Evolutionary conservation across 2,329 filamentous ascomycete genomes (phyloP), one percentile per base, ranked within the genome.

Genomic region (Exophiala viscosa): DNA sequence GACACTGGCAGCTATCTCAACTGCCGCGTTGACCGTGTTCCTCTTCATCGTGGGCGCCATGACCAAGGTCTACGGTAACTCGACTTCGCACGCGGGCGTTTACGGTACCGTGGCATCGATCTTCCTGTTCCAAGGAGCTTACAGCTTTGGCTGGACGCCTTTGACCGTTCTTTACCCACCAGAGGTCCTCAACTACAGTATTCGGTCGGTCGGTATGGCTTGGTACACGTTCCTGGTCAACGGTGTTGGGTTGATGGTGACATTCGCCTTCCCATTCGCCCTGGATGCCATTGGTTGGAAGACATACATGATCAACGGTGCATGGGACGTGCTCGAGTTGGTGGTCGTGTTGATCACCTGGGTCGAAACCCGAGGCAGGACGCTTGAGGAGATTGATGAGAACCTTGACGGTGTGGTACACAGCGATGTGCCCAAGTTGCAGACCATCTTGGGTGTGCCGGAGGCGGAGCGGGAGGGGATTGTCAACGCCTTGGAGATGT

Each of bases 31-130:
- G 45, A 56, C 71, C 2, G 47, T 73, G 15, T 78, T 72, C 35
- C 70, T 81, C 2, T 80, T 79, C 59, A 67, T 80, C 46, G 73
- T 80, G 33, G 77, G 77, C 2, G 75, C 68, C 2, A 64, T 81
- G 6, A 74, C 76, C 9, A 79, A 79, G 39, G 64, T 58, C 1
- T 72, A 70, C 42, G 69, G 70, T 6, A 59, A 64, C 54, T 69
- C 67, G 38, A 66, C 61, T 5, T 66, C 73, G 54, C 64, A 62
- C 5, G 67, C 70, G 6, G 71, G 66, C 13, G 66, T 74, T 17
- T 76, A 74, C 49, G 69, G 70, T 23, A 71, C 69, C 0, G 68
- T 70, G 10, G 65, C 67, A 0, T 54, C 66, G 5, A 65, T 69
- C 17, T 69, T 69, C 48, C 53, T 70, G 6, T 70, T 69, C 52